Evolutionary conservation across 495 filamentous ascomycete genomes (phyloP), one percentile per base, ranked within the genome.

Genomic region (Podospora pseudocomata): DNA sequence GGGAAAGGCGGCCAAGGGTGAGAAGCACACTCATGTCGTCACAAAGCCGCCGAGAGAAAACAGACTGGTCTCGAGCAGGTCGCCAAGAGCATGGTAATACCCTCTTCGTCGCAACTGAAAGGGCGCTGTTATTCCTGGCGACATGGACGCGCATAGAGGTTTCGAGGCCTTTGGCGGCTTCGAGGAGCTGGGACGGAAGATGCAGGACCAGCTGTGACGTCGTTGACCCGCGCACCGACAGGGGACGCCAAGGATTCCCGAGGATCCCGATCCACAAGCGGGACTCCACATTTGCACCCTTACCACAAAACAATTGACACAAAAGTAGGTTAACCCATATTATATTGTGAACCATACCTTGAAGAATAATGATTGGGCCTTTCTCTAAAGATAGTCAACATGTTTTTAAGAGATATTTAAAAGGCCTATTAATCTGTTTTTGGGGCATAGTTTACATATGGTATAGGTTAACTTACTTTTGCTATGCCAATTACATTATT

Each of bases 11-110:
- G 63, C 72, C 69, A 4, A 78, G 39, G 58, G 69, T 57, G 64
- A 74, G 60, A 68, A 66, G 67, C 65, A 72, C 56, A 56, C 75
- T 74, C 77, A 79, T 79, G 60, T 69, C 69, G 75, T 67, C 64
- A 71, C 65, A 39, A 64, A 53, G 61, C 53, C 34, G 64, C 18
- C 64, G 44, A 27, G 34, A 11, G 65, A 55, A 3, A 54, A 11
- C 64, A 60, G 32, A 67, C 16, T 44, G 30, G 58, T 63, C 34
- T 66, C 58, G 64, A 18, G 34, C 20, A 49, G 54, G 28, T 26
- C 34, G 19, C 34, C 49, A 60, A 26, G 44, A 28, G 60, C 70
- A 76, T 74, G 70, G 64, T 74, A 65, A 59, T 71, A 67, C 72
- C 67, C 49, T 59, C 20, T 62, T 34, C 54, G 19, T 63, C 64